Evolutionary conservation across 768 basidiomycete species (phyloP).

Genomic region (Tubosaeta sp.): DNA sequence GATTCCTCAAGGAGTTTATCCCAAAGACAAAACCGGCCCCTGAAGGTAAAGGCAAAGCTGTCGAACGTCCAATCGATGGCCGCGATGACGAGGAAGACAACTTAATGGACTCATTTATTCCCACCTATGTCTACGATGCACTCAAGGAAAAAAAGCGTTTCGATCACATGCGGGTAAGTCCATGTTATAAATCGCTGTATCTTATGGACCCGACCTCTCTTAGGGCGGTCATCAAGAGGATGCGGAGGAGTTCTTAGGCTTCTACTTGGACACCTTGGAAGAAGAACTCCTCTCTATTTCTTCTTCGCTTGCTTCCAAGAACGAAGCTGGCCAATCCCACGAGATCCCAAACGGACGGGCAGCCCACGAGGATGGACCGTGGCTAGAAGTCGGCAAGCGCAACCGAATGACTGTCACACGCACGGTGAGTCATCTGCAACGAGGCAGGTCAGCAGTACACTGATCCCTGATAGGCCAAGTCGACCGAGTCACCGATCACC

Average conservation of each 20-base stretch:
- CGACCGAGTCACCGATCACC: slow-evolving; percentile 82
- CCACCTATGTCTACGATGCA: slow-evolving; percentile 84
- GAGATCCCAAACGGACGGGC: slow-evolving; percentile 12
- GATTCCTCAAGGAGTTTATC: slow-evolving; percentile 76
- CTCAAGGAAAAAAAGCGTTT: slow-evolving; percentile 93
- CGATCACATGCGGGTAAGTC: slow-evolving; percentile 81
- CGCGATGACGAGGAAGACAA: slow-evolving; percentile 44
- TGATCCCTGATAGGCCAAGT: slow-evolving; percentile 52
- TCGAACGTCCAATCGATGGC: slow-evolving; percentile 27
- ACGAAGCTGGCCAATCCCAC: slow-evolving; percentile 19
- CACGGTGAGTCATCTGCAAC: slow-evolving; percentile 48
- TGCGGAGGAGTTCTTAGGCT: slow-evolving; percentile 98
- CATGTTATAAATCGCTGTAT: not conserved
- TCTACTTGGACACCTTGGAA: slow-evolving; percentile 91
- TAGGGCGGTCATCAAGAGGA: slow-evolving; percentile 95
- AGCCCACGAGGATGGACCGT: slow-evolving; percentile 60
- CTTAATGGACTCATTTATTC: slow-evolving; percentile 69
- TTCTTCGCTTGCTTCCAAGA: slow-evolving; percentile 43
- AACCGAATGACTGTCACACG: slow-evolving; percentile 81
- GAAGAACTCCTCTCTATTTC: slow-evolving; percentile 81
- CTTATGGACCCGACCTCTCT: slow-evolving; percentile 3
- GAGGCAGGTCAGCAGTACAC: not conserved
- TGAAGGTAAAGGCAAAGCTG: slow-evolving; percentile 38
- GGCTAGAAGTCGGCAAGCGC: slow-evolving; percentile 91
- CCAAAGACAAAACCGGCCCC: slow-evolving; percentile 21